Conservation (phyloP, 306 rosid species). For the Senna tora region DNA sequence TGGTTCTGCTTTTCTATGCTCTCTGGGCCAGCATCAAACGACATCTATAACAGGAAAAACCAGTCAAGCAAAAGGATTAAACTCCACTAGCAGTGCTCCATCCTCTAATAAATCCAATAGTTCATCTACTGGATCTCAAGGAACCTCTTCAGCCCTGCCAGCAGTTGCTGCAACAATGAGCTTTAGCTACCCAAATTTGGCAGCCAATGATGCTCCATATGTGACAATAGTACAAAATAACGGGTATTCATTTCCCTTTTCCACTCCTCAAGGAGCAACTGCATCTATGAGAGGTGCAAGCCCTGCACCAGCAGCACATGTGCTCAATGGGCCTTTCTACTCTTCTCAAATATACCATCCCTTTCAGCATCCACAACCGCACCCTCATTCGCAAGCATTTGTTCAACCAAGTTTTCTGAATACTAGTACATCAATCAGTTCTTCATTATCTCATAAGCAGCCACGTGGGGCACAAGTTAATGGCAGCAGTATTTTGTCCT, state of each 20-base stretch:
- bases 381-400: conserved; percentile 48
- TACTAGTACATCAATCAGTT: conserved; percentile 41
- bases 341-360: conserved; percentile 60
- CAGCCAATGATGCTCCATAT: conserved; percentile 55
- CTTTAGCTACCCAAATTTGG: conserved; percentile 49
- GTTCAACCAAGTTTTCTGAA: conserved; percentile 49
- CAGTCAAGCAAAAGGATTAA: conserved; percentile 48
- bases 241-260: conserved; percentile 58
- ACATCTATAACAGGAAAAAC: conserved; percentile 36
- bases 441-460: conserved; percentile 56
- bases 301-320: conserved; percentile 55
- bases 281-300: conserved; percentile 48
- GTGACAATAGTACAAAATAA: conserved; percentile 57
- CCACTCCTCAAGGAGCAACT: conserved; percentile 56
- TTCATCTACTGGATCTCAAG: conserved; percentile 48
- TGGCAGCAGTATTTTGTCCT: conserved; percentile 47
- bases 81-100: conserved; percentile 43
- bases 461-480: conserved; percentile 46
- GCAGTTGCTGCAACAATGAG: conserved; percentile 46
- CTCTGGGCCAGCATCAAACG: conserved; percentile 56
- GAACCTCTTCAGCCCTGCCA: conserved; percentile 54
- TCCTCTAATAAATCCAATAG: conserved; percentile 41
- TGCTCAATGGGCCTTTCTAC: conserved; percentile 54
- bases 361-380: conserved; percentile 61
- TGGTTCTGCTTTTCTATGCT: conserved; percentile 49